Evolutionary conservation across 2,329 filamentous ascomycete genomes (phyloP), one percentile per base, ranked within the genome.

Genomic region (Clarireedia homoeocarpa): DNA sequence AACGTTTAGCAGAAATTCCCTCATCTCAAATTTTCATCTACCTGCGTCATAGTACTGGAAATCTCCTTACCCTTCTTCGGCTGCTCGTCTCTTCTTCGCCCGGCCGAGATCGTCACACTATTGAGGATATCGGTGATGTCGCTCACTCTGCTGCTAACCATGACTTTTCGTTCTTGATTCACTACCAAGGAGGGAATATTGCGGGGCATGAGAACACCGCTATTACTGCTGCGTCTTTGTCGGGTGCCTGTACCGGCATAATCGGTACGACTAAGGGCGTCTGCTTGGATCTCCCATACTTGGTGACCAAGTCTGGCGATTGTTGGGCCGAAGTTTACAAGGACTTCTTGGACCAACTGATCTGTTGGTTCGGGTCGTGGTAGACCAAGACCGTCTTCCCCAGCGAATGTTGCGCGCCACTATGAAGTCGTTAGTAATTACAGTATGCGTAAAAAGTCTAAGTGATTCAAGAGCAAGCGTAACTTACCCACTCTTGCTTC

Each of bases 241-340:
- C 39, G 7, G 14, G 14, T 10, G 2, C 15, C 17, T n/a, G 39
- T 4, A 1, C 60, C 59, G 46, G 60, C 60, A 48, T 62, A 62
- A 5, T 49, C 56, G 15, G 59, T 59, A 12, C 47, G 51, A 30
- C 51, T 61, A 17, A 64, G 56, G 36, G 59, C 59, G 44, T 64
- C 61, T 7, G 58, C 61, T 38, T 65, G 63, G 39, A 62, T 60
- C 14, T 49, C 56, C 63, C 63, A 65, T 47, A 62, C 26, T n/a
- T 51, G 50, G 23, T 55, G 53, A 17, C 53, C 63, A 48, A 65
- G 30, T 20, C 53, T 30, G 7, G 55, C 55, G 39, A 65, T 38
- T 20, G 23, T 40, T 7, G 57, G 53, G 2, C 63, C 62, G 50
- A 63, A 65, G 27, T 58, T 51, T 15, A 57, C 51, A 1, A 65